Percentiles rank a stretch among this genome's conserved stretches.
Conservation (phyloP, 108 stramenopile species). For the Skeletonema menzelii region DNA sequence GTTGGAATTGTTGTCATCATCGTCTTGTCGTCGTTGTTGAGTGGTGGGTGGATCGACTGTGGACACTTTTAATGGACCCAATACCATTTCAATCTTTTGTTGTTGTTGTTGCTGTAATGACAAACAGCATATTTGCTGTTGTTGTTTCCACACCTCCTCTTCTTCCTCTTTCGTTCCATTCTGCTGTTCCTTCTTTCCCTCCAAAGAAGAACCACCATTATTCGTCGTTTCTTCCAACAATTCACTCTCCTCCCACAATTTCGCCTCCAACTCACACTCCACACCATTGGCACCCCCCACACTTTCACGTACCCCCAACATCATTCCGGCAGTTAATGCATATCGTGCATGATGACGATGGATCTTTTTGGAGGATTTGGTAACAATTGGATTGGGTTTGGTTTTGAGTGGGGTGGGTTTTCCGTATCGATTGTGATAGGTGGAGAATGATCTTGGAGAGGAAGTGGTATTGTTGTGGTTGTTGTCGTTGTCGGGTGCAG, state of each 20-base stretch:
- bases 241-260: conserved; percentile 36
- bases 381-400: conserved; percentile 39
- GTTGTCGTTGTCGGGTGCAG: neutral
- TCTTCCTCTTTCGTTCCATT: neutral
- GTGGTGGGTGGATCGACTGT: too few relatives aligned
- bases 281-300: conserved; percentile 49
- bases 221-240: neutral
- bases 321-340: conserved; percentile 85
- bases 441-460: neutral
- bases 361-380: conserved; percentile 50
- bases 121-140: too few relatives aligned
- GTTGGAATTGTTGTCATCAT: neutral
- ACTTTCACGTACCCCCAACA: conserved; percentile 77
- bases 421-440: conserved; percentile 12
- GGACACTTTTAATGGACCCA: neutral
- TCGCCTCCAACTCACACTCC: conserved; percentile 44
- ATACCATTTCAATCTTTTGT: neutral
- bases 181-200: too few relatives aligned
- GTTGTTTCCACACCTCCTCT: neutral
- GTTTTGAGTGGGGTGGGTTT: conserved; percentile 11
- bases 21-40: neutral
- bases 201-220: too few relatives aligned
- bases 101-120: too few relatives aligned
- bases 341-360: conserved; percentile 75
- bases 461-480: neutral